Evolutionary conservation across 768 basidiomycete genomes (phyloP), one percentile per base, ranked within the genome.

Genomic region (Russula vinacea): DNA sequence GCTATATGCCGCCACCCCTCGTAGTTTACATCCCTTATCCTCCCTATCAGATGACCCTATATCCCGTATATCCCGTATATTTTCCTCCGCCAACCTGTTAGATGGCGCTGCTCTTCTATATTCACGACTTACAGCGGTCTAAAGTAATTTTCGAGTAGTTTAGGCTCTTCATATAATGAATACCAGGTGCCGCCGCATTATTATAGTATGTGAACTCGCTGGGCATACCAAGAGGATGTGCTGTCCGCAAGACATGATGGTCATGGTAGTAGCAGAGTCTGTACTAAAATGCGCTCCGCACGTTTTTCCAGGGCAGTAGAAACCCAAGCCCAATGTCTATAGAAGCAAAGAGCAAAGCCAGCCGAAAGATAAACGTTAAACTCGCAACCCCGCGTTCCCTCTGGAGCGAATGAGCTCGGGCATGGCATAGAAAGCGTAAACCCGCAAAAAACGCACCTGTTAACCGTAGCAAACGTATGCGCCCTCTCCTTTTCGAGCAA

Each of bases 381-480:
- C 60, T 11, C 67, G 67, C 14, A 40, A 5, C 24, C 54, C 67
- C 39, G 65, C 67, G 39, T 68, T 68, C 32, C 67, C 67, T 39
- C 67, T 68, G 56, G 4, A 19, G 17, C 1, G 9, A 19, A 35
- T 11, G 17, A 40, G 9, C 22, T 22, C 17, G 22, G 42, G 32
- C 11, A 58, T 4, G 7, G 24, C 24, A 37, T 26, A 32, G 13
- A 19, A 17, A 55, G 16, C 10, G 33, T 16, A 22, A 29, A 24
- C 11, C n/a, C 10, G 14, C 16, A 24, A 13, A 22, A 22, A 13
- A 78, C 88, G 64, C 60, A 90, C 90, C 90, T 85, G 73, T 90
- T 90, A 33, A 88, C 80, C 81, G 89, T 87, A 1, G 89, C 93
- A 60, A 82, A 70, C 68, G 78, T 82, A 71, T 94, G 92, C 47